A percentile compares a stretch with the other conserved stretches of the same genome.
Evolutionary conservation across 2,329 filamentous ascomycete species (phyloP).

Genomic region (Venturia nashicola): DNA sequence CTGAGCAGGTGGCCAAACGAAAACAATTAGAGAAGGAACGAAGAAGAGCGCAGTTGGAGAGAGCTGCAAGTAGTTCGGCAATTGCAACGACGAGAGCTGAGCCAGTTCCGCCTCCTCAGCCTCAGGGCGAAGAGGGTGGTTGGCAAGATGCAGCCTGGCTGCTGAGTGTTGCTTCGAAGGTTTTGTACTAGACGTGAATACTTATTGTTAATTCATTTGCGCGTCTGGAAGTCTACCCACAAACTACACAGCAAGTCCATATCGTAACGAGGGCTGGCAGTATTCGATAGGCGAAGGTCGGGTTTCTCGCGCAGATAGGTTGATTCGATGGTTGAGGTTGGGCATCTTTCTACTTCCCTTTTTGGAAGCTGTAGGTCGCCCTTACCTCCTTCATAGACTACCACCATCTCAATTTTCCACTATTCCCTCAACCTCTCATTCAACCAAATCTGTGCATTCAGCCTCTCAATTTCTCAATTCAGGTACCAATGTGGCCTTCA

Average conservation of each 20-base stretch:
- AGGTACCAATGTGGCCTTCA: background rate
- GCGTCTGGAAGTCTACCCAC: too few relatives aligned
- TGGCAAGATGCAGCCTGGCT: conserved; percentile 50
- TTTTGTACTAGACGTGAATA: conserved; percentile 12
- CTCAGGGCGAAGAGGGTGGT: conserved; percentile 28
- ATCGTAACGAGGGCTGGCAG: too few relatives aligned
- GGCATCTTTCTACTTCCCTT: background rate
- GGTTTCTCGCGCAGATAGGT: too few relatives aligned
- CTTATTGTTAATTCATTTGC: background rate
- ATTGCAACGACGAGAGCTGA: conserved; percentile 22
- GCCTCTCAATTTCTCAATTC: background rate
- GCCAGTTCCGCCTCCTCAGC: conserved; percentile 12
- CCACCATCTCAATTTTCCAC: background rate
- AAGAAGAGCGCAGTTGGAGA: conserved; percentile 15
- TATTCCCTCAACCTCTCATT: background rate
- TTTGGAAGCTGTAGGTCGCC: background rate
- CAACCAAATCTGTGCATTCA: background rate
- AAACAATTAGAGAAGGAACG: conserved; percentile 16
- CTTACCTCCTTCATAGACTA: background rate
- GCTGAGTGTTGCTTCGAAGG: conserved; percentile 39
- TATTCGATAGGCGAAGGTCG: too few relatives aligned
- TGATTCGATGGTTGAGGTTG: background rate
- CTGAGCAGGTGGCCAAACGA: conserved; percentile 15
- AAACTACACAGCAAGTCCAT: too few relatives aligned
- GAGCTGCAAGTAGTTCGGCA: conserved; percentile 23